Conservation (phyloP, 2,329 filamentous ascomycete species). For the Rhexocercosporidium sp. region DNA sequence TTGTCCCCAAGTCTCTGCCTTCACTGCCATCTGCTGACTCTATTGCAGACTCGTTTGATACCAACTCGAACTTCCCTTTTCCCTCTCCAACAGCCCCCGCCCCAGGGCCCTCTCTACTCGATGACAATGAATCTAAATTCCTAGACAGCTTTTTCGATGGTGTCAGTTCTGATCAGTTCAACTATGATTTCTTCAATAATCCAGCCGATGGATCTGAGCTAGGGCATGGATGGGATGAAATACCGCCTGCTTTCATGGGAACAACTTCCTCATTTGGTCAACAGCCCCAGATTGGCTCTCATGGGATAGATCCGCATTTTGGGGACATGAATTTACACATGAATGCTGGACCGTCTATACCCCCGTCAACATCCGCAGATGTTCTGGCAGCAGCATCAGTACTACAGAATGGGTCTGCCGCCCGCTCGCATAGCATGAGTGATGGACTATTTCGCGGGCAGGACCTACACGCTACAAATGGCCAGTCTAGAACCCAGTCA, state of each 20-base stretch:
- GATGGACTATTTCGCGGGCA: conserved; percentile 32
- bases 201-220: conserved; percentile 54
- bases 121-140: conserved; percentile 63
- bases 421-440: conserved; percentile 40
- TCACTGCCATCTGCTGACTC: conserved; percentile 22
- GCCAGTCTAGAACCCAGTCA: conserved; percentile 34
- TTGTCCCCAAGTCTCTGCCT: conserved; percentile 44
- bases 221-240: conserved; percentile 58
- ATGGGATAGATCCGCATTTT: conserved; percentile 32
- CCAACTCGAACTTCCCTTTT: conserved; percentile 50
- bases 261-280: conserved; percentile 67
- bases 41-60: conserved; percentile 51
- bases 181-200: conserved; percentile 50
- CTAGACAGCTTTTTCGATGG: conserved; percentile 63
- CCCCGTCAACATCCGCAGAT: conserved; percentile 51
- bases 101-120: conserved; percentile 67
- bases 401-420: conserved; percentile 49
- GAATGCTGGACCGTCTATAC: conserved; percentile 24
- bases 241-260: conserved; percentile 70
- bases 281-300: conserved; percentile 32
- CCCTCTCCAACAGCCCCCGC: conserved; percentile 65
- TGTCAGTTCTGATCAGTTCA: conserved; percentile 57
- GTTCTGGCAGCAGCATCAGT: conserved; percentile 64
- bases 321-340: conserved; percentile 31
- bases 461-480: conserved; percentile 25